A percentile compares a stretch with the other conserved stretches of the same genome.
Evolutionary conservation across 2,329 filamentous ascomycete species (phyloP).

Genomic region (Ascochyta viciae-villosae): DNA sequence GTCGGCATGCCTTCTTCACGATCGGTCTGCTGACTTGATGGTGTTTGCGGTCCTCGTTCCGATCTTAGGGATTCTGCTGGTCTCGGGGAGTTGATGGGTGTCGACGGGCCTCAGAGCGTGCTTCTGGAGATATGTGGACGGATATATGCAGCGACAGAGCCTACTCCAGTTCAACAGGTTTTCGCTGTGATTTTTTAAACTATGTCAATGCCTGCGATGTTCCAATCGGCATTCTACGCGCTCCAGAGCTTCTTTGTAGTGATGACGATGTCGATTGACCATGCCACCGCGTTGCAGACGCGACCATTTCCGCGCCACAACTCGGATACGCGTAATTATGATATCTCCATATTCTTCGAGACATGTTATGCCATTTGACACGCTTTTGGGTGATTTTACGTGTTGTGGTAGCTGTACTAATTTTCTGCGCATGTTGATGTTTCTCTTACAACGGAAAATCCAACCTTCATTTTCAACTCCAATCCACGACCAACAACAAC

Average conservation of each 20-base stretch:
- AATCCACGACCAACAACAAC: too few species aligned
- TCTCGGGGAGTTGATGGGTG: too few species aligned
- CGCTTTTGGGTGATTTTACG: neutral
- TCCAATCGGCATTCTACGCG: neutral
- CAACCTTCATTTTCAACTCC: neutral
- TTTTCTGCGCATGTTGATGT: conserved; percentile 3
- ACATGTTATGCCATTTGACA: neutral
- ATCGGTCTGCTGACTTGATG: too few species aligned
- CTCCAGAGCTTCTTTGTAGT: neutral
- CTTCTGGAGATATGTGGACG: too few species aligned
- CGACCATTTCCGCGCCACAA: neutral
- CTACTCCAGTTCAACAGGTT: too few species aligned
- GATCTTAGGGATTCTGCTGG: too few species aligned
- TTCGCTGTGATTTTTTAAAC: too few species aligned
- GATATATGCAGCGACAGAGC: too few species aligned
- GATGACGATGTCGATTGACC: neutral
- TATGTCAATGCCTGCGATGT: too few species aligned
- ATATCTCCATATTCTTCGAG: accelerated
- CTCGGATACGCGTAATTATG: neutral
- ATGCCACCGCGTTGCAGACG: neutral
- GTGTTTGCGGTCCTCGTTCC: too few species aligned
- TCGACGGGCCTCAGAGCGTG: too few species aligned
- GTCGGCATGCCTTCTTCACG: too few species aligned
- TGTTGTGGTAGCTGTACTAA: neutral
- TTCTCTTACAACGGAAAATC: neutral